phyloP scores from a whole-genome alignment of 768 basidiomycete species.

The Cystobasidium tubakii region DNA sequence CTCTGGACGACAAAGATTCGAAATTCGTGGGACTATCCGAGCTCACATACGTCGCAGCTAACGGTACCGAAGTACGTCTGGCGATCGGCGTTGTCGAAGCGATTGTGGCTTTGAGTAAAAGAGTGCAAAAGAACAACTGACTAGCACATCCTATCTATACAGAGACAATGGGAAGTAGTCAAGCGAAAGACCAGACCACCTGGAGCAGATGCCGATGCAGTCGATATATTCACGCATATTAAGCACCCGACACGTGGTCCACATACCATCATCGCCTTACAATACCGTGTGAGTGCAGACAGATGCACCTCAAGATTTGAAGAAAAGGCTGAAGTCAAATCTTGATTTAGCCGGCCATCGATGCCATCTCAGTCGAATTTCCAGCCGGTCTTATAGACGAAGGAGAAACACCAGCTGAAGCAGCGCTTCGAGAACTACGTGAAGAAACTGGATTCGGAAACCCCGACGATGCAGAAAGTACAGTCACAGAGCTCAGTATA shows the following conservation, averaged over 20 bases:
- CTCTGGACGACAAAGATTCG: neutral
- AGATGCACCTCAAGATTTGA: neutral
- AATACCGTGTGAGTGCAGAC: slow-evolving; percentile 18
- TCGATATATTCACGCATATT: slow-evolving; percentile 33
- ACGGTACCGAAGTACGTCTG: slow-evolving; percentile 22
- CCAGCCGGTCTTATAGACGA: slow-evolving; percentile 75
- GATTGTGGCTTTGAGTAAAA: neutral
- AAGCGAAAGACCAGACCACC: slow-evolving; percentile 29
- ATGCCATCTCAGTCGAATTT: slow-evolving; percentile 53
- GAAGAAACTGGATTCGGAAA: slow-evolving; percentile 87
- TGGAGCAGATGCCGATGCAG: slow-evolving; percentile 22
- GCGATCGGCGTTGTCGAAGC: neutral
- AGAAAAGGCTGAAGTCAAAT: slow-evolving; percentile 63
- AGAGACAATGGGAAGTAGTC: slow-evolving; percentile 29
- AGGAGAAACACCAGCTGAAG: slow-evolving; percentile 69
- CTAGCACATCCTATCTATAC: too few species aligned
- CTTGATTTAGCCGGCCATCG: slow-evolving; percentile 63
- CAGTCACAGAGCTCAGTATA: slow-evolving; percentile 63
- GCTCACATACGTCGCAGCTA: slow-evolving; percentile 16
- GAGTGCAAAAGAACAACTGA: too few species aligned
- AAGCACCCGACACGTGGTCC: neutral
- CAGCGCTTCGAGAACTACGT: slow-evolving; percentile 79
- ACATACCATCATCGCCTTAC: slow-evolving; percentile 28
- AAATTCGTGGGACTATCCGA: slow-evolving; percentile 29
- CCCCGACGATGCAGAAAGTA: slow-evolving; percentile 58